Base-by-base conservation (phyloP, 192 early-diverging fungal genomes). In the Mortierella alpina region DNA sequence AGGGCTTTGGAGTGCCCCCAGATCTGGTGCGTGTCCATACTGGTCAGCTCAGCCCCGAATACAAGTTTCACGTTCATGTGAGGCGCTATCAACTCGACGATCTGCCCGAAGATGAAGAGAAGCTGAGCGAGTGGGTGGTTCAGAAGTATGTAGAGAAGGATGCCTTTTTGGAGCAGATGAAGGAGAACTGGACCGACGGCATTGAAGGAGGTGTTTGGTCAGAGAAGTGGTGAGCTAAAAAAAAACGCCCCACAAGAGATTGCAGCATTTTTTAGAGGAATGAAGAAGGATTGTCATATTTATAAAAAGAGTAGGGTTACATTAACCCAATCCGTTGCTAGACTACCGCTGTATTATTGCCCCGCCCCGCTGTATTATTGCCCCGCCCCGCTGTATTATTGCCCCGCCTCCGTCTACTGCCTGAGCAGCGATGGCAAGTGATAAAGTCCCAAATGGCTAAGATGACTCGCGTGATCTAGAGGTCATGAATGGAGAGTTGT, bases 121-220 rank as follows among this genome's bases (percentile, higher is more conserved):
- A 84, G 23, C 88, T 97, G 65, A 81, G 83, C 9, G 60, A 84
- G 41, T 98, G 96, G 96, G 85, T 97, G 63, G 83, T 89, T 47
- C 70, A 90, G 40, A 81, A 90, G 48, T 98, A 91, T 83, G 83
- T 92, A 15, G 94, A 96, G 73, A 98, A 98, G 85, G 96, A 98
- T 84, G 74, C 80, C 53, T 90, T 94, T 54, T 87, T 98, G 88
- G 90, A 86, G 51, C 72, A 85, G n/a, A 79, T 89, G 72, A 84
- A 84, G 57, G 56, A 77, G 18, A 67, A 76, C 57, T 89, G 88
- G 88, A 89, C 84, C 12, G 78, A 84, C 18, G 65, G 51, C 20
- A 72, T 84, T 49, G 72, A 78, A 31, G 78, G 83, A 23, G 71
- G 78, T 56, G 69, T 80, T 23, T 80, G 77, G 77, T 68, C 50